phyloP scores from a whole-genome alignment of 2,329 filamentous ascomycete species.

The Nothopassalora personata region DNA sequence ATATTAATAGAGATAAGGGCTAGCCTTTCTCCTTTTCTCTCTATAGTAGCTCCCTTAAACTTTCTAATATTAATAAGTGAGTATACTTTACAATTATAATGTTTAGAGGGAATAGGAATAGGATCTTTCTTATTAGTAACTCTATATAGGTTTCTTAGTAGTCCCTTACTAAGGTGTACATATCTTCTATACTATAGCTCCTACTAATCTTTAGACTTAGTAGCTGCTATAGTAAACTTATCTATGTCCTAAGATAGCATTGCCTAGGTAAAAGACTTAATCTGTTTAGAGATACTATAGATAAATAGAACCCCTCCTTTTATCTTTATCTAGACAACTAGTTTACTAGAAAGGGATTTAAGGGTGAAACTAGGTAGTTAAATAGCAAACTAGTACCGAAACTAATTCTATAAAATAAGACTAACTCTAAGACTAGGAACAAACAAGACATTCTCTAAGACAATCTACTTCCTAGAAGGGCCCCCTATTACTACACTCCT shows the following conservation, averaged over 20 bases:
- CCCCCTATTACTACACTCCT: neutral
- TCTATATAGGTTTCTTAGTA: neutral
- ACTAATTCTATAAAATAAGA: neutral
- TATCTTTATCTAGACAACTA: neutral
- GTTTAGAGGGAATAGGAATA: neutral
- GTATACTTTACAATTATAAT: neutral
- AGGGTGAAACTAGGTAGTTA: neutral
- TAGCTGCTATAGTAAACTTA: neutral
- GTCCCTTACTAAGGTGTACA: neutral
- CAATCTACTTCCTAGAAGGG: neutral
- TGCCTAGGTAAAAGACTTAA: neutral
- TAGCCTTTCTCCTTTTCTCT: neutral
- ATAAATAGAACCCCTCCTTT: neutral
- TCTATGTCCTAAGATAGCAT: too few relatives aligned
- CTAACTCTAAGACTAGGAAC: neutral
- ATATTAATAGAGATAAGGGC: neutral
- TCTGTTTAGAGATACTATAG: neutral
- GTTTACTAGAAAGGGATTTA: neutral
- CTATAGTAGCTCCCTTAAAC: neutral
- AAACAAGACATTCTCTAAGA: neutral
- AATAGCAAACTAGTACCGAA: neutral
- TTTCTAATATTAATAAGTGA: neutral
- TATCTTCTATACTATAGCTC: neutral
- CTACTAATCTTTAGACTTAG: neutral
- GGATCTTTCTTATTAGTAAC: neutral